These are phyloP conservation scores for Teunomyces tritomae DNA, from an alignment of 805 yeast species.

Conservation along the genomic window DNA sequence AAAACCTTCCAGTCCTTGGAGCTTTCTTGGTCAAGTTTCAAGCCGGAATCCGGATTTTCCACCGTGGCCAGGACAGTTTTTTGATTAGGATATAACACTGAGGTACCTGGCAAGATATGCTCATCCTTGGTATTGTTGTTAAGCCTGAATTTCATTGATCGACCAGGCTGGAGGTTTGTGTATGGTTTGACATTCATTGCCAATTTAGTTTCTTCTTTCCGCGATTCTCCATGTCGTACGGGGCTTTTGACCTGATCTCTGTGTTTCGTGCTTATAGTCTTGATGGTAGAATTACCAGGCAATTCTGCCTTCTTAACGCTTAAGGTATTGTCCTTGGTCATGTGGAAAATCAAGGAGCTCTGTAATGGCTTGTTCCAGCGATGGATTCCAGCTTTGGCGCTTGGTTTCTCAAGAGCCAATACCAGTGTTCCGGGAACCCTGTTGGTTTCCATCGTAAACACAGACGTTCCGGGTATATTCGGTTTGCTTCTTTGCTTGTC, in stretches of 20 bases:
- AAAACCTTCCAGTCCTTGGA: conserved; percentile 9
- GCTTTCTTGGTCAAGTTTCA: conserved; percentile 4
- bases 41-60: background rate
- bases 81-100: conserved; percentile 5
- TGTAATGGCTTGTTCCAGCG: conserved; percentile 7
- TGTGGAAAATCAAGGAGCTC: conserved; percentile 9
- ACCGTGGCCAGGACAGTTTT: background rate
- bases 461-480: conserved; percentile 11
- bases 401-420: conserved; percentile 1
- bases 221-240: background rate
- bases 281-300: conserved; percentile 14
- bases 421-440: conserved; percentile 4
- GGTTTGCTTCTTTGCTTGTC: conserved; percentile 5
- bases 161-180: conserved; percentile 7
- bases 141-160: conserved; percentile 6
- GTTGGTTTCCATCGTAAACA: conserved; percentile 3
- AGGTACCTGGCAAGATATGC: conserved; percentile 7
- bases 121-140: conserved; percentile 1
- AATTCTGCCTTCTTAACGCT: conserved; percentile 9
- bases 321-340: conserved; percentile 10
- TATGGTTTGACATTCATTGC: conserved; percentile 8
- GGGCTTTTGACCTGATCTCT: conserved; percentile 3
- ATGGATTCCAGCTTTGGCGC: background rate
- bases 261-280: conserved; percentile 6
- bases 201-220: background rate